Evolutionary conservation across 139 green algal genomes (phyloP).

Genomic region (Chlorella sp.): DNA sequence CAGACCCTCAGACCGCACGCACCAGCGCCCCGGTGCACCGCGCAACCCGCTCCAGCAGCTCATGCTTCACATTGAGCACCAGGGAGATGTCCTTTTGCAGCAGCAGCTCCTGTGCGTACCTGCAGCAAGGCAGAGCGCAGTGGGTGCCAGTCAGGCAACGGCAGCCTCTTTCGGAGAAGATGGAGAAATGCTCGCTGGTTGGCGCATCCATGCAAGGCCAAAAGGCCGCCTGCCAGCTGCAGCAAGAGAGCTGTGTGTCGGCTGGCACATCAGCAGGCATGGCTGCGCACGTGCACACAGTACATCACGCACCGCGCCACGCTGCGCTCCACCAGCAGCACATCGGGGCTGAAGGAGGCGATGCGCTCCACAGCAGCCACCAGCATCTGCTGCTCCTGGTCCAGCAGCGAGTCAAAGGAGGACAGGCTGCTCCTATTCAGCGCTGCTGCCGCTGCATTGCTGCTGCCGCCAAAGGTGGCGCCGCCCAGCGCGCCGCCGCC

Average conservation of each 20-base stretch:
- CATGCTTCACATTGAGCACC: conserved; percentile 76
- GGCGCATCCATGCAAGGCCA: too few species aligned
- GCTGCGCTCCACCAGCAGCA: conserved; percentile 84
- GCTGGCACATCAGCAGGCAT: too few species aligned
- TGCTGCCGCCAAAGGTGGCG: neutral
- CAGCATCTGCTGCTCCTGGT: conserved; percentile 45
- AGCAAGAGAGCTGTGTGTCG: neutral
- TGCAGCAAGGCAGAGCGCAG: neutral
- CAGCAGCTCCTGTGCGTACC: conserved; percentile 77
- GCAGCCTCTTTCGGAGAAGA: too few species aligned
- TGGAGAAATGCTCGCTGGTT: too few species aligned
- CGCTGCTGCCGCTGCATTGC: neutral
- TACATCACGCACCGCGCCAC: conserved; percentile 50
- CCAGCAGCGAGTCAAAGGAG: conserved; percentile 73
- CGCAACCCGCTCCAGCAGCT: conserved; percentile 76
- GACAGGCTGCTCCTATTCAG: conserved; percentile 59
- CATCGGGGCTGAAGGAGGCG: conserved; percentile 60
- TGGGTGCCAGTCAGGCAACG: too few species aligned
- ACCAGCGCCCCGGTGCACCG: conserved; percentile 69
- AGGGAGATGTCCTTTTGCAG: conserved; percentile 66
- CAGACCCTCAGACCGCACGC: neutral
- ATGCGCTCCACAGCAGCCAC: conserved; percentile 73
- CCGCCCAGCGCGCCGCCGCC: neutral
- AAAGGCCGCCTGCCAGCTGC: neutral
- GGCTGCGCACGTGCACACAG: too few species aligned